Conservation (phyloP, 257 asterid genomes). For the Lycium barbarum region DNA sequence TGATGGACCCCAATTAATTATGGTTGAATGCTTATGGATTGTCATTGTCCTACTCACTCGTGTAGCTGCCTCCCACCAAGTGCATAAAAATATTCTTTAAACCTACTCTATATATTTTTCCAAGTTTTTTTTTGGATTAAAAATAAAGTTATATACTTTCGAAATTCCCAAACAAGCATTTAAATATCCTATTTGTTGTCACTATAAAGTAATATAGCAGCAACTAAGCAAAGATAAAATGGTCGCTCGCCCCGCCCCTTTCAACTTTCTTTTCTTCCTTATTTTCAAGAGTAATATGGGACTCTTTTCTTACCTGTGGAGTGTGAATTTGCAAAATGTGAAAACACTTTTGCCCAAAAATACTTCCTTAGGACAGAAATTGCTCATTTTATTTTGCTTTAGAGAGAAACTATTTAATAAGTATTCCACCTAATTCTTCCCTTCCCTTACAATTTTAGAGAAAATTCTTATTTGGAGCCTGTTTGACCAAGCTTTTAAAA, state of each 20-base stretch:
- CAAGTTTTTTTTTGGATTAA: neutral
- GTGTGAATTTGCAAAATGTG: neutral
- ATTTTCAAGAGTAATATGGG: neutral
- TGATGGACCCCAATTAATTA: neutral
- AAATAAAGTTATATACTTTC: no score
- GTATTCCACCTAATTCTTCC: neutral
- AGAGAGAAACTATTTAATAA: neutral
- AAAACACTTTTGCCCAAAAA: neutral
- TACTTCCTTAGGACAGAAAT: neutral
- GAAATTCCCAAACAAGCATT: no score
- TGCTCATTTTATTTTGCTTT: neutral
- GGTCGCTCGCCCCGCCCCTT: neutral
- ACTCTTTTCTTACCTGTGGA: neutral
- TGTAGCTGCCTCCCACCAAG: conserved; percentile 20
- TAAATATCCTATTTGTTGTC: neutral
- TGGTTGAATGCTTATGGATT: neutral
- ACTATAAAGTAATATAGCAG: neutral
- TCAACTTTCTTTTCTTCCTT: neutral
- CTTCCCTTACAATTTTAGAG: neutral
- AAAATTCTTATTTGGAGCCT: no score
- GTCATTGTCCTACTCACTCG: conserved; percentile 24
- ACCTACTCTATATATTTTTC: neutral
- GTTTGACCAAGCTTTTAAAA: no score
- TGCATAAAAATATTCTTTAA: neutral
- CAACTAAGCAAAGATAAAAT: neutral